Percentiles rank a stretch among this genome's conserved stretches.
These are phyloP conservation scores for Diatrype stigma DNA, from an alignment of 2,329 filamentous ascomycete genomes.

Conservation along the genomic window DNA sequence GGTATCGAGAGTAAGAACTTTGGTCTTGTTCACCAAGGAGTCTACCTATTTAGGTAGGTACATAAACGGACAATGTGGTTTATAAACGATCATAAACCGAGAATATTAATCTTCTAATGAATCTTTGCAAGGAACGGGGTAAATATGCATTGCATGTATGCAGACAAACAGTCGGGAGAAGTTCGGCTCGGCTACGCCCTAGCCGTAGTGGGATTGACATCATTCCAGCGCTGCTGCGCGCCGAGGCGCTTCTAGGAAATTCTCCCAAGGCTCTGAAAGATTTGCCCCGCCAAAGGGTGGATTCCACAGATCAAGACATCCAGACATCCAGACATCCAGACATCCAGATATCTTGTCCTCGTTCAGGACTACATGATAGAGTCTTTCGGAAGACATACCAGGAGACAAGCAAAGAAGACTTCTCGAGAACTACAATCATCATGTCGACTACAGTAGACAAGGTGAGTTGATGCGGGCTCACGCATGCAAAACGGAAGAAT, in stretches of 20 bases:
- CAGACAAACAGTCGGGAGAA: neutral
- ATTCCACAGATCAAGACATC: neutral
- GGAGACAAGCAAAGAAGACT: neutral
- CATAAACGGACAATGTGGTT: too few relatives aligned
- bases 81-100: too few relatives aligned
- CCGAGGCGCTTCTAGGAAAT: neutral
- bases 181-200: neutral
- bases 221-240: neutral
- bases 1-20: too few relatives aligned
- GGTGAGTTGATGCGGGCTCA: conserved; percentile 44
- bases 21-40: too few relatives aligned
- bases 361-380: neutral
- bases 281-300: neutral
- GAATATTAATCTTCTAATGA: neutral
- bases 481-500: conserved; percentile 8
- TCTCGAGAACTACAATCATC: conserved; percentile 36
- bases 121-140: neutral
- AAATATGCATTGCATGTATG: too few relatives aligned
- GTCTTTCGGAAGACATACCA: neutral
- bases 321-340: too few relatives aligned
- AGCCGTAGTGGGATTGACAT: neutral
- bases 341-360: too few relatives aligned
- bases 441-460: conserved; percentile 99
- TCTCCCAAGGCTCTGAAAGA: neutral
- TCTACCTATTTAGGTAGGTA: too few relatives aligned